phyloP scores from a whole-genome alignment of 768 basidiomycete species.

The Russula brevipes region DNA sequence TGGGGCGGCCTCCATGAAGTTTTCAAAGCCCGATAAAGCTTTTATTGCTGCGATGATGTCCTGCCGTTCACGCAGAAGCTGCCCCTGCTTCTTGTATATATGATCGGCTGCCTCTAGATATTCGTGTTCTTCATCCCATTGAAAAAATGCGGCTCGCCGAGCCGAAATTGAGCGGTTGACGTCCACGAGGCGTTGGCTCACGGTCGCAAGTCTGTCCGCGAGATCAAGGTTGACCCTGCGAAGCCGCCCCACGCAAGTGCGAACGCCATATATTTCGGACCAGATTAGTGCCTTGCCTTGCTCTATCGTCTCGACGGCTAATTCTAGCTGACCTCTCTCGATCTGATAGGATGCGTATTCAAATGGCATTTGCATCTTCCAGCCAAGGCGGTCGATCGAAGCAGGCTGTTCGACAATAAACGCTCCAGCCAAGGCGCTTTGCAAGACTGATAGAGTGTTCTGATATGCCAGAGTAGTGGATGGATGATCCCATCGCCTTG shows the following conservation, averaged over 20 bases:
- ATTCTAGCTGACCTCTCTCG: background rate
- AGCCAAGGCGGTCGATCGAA: background rate
- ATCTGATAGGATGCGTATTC: slow-evolving; percentile 6
- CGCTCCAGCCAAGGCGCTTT: background rate
- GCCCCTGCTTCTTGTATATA: background rate
- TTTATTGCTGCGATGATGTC: background rate
- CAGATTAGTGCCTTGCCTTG: slow-evolving; percentile 6
- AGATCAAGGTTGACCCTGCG: background rate
- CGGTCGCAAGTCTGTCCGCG: background rate
- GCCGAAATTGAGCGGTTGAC: background rate
- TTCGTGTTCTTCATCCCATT: background rate
- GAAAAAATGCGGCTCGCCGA: background rate
- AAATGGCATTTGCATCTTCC: background rate
- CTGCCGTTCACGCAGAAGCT: slow-evolving; percentile 1
- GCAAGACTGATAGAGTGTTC: background rate
- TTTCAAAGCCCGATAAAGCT: background rate
- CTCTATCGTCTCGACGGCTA: slow-evolving; percentile 11
- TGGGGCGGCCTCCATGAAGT: background rate
- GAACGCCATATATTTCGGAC: slow-evolving; percentile 11
- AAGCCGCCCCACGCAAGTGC: background rate
- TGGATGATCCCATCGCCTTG: background rate
- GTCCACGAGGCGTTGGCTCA: background rate
- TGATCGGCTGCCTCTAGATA: background rate
- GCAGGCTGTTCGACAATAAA: background rate
- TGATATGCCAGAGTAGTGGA: slow-evolving; percentile 2